These are phyloP conservation scores for Camellia lanceoleosa DNA, from an alignment of 148 eudicot genomes.

Conservation along the genomic window DNA sequence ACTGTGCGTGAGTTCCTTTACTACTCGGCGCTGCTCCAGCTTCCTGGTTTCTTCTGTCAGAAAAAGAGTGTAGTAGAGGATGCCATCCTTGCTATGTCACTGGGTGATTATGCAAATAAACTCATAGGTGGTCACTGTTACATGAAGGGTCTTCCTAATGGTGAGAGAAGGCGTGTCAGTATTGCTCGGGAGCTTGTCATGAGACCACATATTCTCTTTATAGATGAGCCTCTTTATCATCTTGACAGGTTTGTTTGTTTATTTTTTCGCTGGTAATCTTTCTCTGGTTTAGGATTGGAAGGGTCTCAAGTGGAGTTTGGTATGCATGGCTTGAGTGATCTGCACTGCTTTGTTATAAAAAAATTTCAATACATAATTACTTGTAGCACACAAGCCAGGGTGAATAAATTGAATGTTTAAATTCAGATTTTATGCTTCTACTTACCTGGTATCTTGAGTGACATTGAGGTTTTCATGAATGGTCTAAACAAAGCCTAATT, in stretches of 20 bases:
- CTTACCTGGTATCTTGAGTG: not conserved
- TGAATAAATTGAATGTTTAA: no score
- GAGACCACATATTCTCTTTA: conserved; percentile 86
- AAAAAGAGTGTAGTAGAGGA: conserved; percentile 85
- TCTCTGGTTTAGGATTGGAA: conserved; percentile 5
- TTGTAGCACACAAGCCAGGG: not conserved
- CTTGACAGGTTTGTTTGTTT: conserved; percentile 68
- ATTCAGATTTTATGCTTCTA: not conserved
- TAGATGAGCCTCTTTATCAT: conserved; percentile 98
- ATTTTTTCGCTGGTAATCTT: not conserved
- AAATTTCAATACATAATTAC: not conserved
- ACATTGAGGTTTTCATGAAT: no score
- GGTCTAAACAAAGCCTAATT: no score
- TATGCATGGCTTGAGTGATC: not conserved
- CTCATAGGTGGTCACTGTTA: conserved; percentile 95
- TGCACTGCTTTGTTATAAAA: not conserved
- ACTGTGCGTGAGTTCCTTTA: conserved; percentile 94
- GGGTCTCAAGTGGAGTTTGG: conserved; percentile 1
- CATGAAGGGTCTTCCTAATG: conserved; percentile 91
- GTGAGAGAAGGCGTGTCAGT: conserved; percentile 91
- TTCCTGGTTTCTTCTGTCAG: conserved; percentile 82
- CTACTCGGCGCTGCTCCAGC: conserved; percentile 95
- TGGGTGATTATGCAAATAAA: conserved; percentile 88
- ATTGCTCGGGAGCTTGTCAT: conserved; percentile 96
- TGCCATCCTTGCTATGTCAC: conserved; percentile 87